A percentile compares a stretch with the other conserved stretches of the same genome.
phyloP scores from a whole-genome alignment of 306 rosid species.

The Begonia peltatifolia region DNA sequence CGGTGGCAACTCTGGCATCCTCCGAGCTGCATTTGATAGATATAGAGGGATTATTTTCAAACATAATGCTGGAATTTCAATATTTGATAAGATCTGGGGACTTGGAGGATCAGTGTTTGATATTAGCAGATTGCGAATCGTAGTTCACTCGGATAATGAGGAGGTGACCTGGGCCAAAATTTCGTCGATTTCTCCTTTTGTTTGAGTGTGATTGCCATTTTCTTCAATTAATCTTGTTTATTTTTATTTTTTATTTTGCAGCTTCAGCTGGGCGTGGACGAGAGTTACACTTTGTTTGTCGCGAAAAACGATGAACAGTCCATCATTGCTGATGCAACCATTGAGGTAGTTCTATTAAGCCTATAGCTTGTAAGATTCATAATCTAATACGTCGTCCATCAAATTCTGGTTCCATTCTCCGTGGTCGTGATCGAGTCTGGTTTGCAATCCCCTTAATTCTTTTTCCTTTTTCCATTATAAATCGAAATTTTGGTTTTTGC shows the following conservation, averaged over 20 bases:
- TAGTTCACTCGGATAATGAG: too few relatives aligned
- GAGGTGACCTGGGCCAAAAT: not conserved
- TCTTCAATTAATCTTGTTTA: not conserved
- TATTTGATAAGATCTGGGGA: slow-evolving; percentile 24
- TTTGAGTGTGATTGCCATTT: not conserved
- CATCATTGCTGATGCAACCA: slow-evolving; percentile 35
- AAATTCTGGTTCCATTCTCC: too few relatives aligned
- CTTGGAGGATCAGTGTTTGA: slow-evolving; percentile 4
- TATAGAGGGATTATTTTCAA: slow-evolving; percentile 53
- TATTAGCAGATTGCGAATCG: too few relatives aligned
- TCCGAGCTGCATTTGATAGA: slow-evolving; percentile 57
- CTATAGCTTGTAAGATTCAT: too few relatives aligned
- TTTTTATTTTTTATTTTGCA: slow-evolving; percentile 12
- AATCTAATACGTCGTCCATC: too few relatives aligned
- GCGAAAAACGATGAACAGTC: slow-evolving; percentile 34
- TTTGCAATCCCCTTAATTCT: too few relatives aligned
- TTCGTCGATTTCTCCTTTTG: not conserved
- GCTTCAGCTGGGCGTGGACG: slow-evolving; percentile 94
- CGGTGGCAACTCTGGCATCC: slow-evolving; percentile 33
- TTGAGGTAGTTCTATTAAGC: slow-evolving; percentile 34
- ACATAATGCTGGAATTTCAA: slow-evolving; percentile 20
- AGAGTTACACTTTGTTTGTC: slow-evolving; percentile 62
- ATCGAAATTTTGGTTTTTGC: slow-evolving; percentile 9
- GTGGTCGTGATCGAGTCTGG: too few relatives aligned
- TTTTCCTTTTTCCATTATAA: too few relatives aligned